These are phyloP conservation scores for Penicillium egyptiacum DNA, from an alignment of 495 filamentous ascomycete genomes.

Conservation along the genomic window DNA sequence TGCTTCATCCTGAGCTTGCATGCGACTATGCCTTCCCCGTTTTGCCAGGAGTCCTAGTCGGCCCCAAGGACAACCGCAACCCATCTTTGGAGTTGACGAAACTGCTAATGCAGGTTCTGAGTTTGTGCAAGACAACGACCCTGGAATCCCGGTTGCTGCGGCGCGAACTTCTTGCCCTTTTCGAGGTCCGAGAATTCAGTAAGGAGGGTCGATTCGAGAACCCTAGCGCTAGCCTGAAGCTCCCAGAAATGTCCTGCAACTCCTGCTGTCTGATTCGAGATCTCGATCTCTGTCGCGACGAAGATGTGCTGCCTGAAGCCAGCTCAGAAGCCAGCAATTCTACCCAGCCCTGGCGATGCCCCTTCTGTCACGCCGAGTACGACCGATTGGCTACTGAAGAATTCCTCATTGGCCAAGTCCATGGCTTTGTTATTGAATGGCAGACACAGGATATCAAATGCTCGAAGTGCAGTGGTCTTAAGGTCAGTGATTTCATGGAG, in stretches of 20 bases:
- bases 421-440: slow-evolving; percentile 76
- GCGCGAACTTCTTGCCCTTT: slow-evolving; percentile 83
- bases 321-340: slow-evolving; percentile 36
- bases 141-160: slow-evolving; percentile 83
- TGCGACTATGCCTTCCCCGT: slow-evolving; percentile 84
- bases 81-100: slow-evolving; percentile 89
- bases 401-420: slow-evolving; percentile 71
- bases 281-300: slow-evolving; percentile 92
- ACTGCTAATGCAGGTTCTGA: slow-evolving; percentile 84
- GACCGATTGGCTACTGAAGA: slow-evolving; percentile 80
- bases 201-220: slow-evolving; percentile 83
- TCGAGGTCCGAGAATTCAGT: slow-evolving; percentile 93
- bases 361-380: slow-evolving; percentile 72
- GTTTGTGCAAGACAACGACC: slow-evolving; percentile 75
- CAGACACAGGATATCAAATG: slow-evolving; percentile 89
- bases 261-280: slow-evolving; percentile 86
- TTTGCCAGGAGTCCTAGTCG: slow-evolving; percentile 69
- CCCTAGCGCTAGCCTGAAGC: slow-evolving; percentile 69
- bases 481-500: slow-evolving; percentile 93
- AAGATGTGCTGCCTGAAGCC: slow-evolving; percentile 66
- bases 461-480: slow-evolving; percentile 48
- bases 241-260: slow-evolving; percentile 77
- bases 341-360: slow-evolving; percentile 69
- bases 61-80: slow-evolving; percentile 64
- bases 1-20: slow-evolving; percentile 85